These are phyloP conservation scores for Silene latifolia DNA, from an alignment of 148 eudicot genomes.

Conservation along the genomic window DNA sequence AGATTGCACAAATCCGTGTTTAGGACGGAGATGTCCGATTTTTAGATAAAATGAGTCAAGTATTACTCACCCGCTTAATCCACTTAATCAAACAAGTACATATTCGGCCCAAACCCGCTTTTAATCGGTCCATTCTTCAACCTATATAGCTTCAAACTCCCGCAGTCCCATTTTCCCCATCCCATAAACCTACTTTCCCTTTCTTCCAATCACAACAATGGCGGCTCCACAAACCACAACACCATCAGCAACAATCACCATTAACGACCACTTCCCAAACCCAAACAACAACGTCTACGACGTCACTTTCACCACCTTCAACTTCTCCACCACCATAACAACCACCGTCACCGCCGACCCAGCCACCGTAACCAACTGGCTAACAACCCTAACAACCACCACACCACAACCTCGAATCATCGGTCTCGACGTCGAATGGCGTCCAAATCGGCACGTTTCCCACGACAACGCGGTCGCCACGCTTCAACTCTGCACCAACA, in stretches of 20 bases:
- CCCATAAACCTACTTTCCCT: background rate
- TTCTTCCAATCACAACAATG: background rate
- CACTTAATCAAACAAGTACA: too few species aligned
- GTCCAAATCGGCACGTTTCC: conserved; percentile 28
- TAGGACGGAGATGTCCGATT: too few species aligned
- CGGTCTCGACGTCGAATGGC: conserved; percentile 64
- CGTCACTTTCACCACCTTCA: conserved; percentile 20
- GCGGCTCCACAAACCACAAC: background rate
- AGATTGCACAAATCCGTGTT: too few species aligned
- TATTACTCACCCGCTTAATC: too few species aligned
- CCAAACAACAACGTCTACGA: conserved; percentile 22
- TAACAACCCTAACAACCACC: conserved; percentile 12
- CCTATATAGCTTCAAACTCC: background rate
- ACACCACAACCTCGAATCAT: conserved; percentile 26
- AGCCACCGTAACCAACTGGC: conserved; percentile 17
- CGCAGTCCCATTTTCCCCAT: background rate
- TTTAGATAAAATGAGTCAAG: too few species aligned
- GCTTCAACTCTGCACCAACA: conserved; percentile 43
- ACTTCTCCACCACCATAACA: conserved; percentile 13
- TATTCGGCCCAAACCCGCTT: background rate
- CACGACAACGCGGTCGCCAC: conserved; percentile 41
- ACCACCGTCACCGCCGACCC: conserved; percentile 34
- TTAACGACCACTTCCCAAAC: conserved; percentile 9
- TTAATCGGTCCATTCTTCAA: background rate
- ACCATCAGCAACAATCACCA: conserved; percentile 14